A percentile compares a stretch with the other conserved stretches of the same genome.
Conservation (phyloP, 495 filamentous ascomycete species). For the Hamigera avellanea region DNA sequence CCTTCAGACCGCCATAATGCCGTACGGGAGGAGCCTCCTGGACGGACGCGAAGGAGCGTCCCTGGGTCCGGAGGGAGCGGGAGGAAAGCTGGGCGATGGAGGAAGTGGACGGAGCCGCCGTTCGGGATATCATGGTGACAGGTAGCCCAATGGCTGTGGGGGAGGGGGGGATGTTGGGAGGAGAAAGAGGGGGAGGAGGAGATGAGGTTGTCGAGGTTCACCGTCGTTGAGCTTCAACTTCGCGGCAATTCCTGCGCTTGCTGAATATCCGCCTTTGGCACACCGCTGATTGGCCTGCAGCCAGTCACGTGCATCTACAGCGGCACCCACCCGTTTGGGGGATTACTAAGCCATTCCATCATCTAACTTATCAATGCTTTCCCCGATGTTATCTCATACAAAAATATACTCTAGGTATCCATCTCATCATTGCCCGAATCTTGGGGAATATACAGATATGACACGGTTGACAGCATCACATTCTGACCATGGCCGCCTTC, state of each 20-base stretch:
- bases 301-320: constrained; percentile 21
- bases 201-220: constrained; percentile 7
- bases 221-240: constrained; percentile 14
- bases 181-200: constrained; percentile 12
- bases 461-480: constrained; percentile 20
- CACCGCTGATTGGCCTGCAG: constrained; percentile 21
- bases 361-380: too few species aligned
- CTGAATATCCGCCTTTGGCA: constrained; percentile 37
- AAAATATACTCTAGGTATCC: background rate
- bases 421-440: constrained; percentile 1
- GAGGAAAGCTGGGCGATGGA: constrained; percentile 42
- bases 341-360: background rate
- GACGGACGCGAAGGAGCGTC: constrained; percentile 72
- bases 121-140: constrained; percentile 40
- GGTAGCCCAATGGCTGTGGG: constrained; percentile 16
- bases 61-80: constrained; percentile 42
- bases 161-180: constrained; percentile 12
- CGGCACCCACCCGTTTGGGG: background rate
- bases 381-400: too few species aligned
- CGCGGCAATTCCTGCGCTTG: constrained; percentile 34
- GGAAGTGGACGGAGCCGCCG: constrained; percentile 35
- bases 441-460: constrained; percentile 31
- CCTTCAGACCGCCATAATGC: constrained; percentile 71
- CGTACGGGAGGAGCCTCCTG: constrained; percentile 68
- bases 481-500: constrained; percentile 6